These are phyloP conservation scores for Plectosphaerella sp. DNA, from an alignment of 2,329 filamentous ascomycete genomes.

Conservation along the genomic window DNA sequence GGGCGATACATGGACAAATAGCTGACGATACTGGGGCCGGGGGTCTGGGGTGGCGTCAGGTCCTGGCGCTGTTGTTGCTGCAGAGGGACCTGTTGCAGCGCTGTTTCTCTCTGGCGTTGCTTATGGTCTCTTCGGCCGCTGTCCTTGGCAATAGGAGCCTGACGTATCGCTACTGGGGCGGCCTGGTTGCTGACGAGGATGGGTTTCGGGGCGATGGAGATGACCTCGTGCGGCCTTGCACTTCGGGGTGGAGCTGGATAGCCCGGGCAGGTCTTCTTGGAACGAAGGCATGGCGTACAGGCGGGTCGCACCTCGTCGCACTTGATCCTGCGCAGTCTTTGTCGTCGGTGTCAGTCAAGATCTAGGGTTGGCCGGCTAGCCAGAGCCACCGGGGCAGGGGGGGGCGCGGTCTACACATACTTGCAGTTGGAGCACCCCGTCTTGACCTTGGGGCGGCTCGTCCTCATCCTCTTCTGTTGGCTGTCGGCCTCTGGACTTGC, in stretches of 20 bases:
- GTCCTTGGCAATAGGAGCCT: not conserved
- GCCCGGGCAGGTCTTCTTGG: constrained; percentile 54
- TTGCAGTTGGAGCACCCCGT: constrained; percentile 66
- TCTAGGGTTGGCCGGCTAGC: constrained; percentile 1
- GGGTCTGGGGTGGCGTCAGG: constrained; percentile 26
- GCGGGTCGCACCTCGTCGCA: constrained; percentile 60
- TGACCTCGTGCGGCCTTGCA: constrained; percentile 38
- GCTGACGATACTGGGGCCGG: constrained; percentile 16
- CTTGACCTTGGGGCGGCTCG: constrained; percentile 59
- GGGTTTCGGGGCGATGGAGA: constrained; percentile 47
- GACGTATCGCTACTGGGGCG: constrained; percentile 4
- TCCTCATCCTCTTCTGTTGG: constrained; percentile 38
- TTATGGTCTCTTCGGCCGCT: not conserved
- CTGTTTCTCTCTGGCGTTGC: not conserved
- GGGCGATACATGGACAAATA: constrained; percentile 36
- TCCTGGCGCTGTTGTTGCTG: constrained; percentile 1
- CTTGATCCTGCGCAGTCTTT: constrained; percentile 58
- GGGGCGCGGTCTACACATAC: constrained; percentile 36
- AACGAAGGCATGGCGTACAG: constrained; percentile 56
- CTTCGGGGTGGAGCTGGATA: constrained; percentile 55
- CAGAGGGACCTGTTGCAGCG: constrained; percentile 10
- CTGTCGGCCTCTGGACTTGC: not conserved
- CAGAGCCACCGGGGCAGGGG: not conserved
- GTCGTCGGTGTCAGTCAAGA: constrained; percentile 14
- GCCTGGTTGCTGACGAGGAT: constrained; percentile 14